phyloP scores from a whole-genome alignment of 257 asterid genomes.

The Perilla frutescens region DNA sequence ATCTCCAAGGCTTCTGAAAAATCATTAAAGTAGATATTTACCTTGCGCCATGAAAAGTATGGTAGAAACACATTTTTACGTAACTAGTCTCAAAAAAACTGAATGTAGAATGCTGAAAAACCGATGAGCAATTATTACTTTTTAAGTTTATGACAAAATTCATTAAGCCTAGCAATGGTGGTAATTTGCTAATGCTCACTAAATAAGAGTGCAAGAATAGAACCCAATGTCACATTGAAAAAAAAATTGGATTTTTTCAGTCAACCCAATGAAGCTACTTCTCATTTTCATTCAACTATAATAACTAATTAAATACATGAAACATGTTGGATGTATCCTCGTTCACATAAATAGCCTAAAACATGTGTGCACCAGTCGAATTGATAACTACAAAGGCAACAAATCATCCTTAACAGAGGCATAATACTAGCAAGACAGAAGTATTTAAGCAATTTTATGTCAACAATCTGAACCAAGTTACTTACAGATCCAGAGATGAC shows the following conservation, averaged over 20 bases:
- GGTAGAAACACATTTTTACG: no score
- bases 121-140: not conserved
- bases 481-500: conserved; percentile 90
- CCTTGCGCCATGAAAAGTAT: not conserved
- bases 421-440: not conserved
- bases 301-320: not conserved
- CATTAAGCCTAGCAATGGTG: not conserved
- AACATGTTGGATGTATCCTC: not conserved
- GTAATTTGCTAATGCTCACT: not conserved
- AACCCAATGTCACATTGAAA: not conserved
- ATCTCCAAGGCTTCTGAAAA: not conserved
- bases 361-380: not conserved
- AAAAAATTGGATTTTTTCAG: not conserved
- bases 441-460: not conserved
- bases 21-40: not conserved
- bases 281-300: not conserved
- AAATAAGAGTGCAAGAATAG: not conserved
- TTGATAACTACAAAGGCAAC: not conserved
- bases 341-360: not conserved
- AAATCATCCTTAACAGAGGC: not conserved
- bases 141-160: not conserved
- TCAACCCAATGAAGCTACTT: not conserved
- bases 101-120: no score
- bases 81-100: no score
- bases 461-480: conserved; percentile 5